Percentiles rank a stretch among this genome's conserved stretches.
These are phyloP conservation scores for Pezicula carpinea DNA, from an alignment of 2,329 filamentous ascomycete genomes.

Conservation along the genomic window DNA sequence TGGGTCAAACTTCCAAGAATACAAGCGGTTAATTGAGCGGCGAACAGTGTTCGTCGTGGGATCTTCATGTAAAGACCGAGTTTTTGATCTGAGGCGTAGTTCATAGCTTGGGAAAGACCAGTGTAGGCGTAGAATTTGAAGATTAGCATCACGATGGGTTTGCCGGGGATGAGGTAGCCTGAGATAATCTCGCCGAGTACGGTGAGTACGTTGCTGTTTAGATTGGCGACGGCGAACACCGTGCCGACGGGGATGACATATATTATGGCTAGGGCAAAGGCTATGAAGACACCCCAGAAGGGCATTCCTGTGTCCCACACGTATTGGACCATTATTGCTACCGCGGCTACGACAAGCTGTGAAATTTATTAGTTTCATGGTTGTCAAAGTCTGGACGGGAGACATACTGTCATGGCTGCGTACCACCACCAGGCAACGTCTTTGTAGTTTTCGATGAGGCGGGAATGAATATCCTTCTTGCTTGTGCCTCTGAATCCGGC, in stretches of 20 bases:
- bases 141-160: conserved; percentile 69
- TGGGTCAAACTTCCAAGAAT: conserved; percentile 41
- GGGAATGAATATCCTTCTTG: conserved; percentile 45
- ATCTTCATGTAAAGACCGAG: conserved; percentile 46
- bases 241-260: conserved; percentile 30
- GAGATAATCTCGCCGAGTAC: conserved; percentile 42
- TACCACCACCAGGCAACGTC: conserved; percentile 54
- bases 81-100: conserved; percentile 35
- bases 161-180: conserved; percentile 46
- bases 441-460: conserved; percentile 51
- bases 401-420: conserved; percentile 20
- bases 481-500: conserved; percentile 19
- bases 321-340: conserved; percentile 25
- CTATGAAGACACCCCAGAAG: conserved; percentile 23
- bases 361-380: not conserved
- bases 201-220: conserved; percentile 42
- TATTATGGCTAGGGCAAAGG: conserved; percentile 22
- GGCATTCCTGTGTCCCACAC: conserved; percentile 30
- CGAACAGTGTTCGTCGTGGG: conserved; percentile 40
- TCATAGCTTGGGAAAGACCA: conserved; percentile 43
- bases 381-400: conserved; percentile 2
- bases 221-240: conserved; percentile 40
- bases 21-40: conserved; percentile 41
- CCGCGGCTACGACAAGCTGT: conserved; percentile 20
- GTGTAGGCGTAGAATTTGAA: conserved; percentile 66